Conservation (phyloP, 495 filamentous ascomycete species). For the Trichoderma gamsii region DNA sequence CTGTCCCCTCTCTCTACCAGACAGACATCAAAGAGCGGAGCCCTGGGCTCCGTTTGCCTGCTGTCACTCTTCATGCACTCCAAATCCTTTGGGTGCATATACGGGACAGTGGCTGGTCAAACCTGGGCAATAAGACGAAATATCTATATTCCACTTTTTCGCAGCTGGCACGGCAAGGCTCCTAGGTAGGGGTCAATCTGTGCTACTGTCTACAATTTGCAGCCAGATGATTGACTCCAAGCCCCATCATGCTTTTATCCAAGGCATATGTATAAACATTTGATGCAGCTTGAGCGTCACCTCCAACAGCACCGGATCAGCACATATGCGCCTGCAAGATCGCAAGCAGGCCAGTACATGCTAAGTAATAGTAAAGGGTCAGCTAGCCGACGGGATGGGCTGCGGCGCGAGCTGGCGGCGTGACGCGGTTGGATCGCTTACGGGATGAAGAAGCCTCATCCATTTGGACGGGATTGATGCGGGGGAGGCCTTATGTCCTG, state of each 20-base stretch:
- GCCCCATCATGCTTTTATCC: no score
- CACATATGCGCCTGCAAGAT: neutral
- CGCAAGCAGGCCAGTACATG: neutral
- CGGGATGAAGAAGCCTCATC: conserved; percentile 5
- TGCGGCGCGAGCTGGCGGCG: neutral
- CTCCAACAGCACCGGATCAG: neutral
- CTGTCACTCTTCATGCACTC: neutral
- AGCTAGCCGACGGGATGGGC: neutral
- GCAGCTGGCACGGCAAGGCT: neutral
- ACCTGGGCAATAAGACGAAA: neutral
- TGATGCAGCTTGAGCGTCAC: neutral
- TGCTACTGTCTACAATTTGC: no score
- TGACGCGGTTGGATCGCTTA: conserved; percentile 5
- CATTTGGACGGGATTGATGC: conserved; percentile 11
- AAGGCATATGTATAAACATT: neutral
- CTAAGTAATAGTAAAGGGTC: neutral
- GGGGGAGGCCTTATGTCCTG: conserved; percentile 4
- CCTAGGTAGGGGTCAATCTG: no score
- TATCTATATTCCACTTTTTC: neutral
- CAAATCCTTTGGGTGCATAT: neutral
- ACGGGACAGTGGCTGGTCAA: neutral
- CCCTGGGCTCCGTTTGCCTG: neutral
- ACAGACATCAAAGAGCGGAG: neutral
- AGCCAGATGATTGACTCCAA: neutral
- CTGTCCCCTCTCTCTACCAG: neutral